These are phyloP conservation scores for Eucalyptus regnans DNA, from an alignment of 345 rosid genomes.

Conservation along the genomic window DNA sequence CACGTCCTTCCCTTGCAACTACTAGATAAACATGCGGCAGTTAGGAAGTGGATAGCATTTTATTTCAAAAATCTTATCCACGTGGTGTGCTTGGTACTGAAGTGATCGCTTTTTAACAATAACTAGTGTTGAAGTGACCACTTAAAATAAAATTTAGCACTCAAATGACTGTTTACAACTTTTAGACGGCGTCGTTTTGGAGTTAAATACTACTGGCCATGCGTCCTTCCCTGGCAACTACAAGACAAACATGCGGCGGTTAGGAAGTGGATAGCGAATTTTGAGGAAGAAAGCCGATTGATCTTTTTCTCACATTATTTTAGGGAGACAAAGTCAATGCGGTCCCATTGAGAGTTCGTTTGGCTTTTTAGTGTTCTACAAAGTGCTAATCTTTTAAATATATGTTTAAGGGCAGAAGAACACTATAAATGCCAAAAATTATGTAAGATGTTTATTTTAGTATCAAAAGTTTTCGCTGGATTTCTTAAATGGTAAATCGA, in stretches of 20 bases:
- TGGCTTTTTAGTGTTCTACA: no score
- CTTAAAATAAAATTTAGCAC: no score
- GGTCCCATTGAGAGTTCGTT: not conserved
- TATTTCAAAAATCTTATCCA: no score
- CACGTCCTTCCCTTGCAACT: not conserved
- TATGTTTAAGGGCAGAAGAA: no score
- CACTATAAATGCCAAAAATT: no score
- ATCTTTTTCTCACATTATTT: not conserved
- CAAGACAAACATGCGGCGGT: not conserved
- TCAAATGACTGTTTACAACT: no score
- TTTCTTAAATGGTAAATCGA: rapidly evolving
- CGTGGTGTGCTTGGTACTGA: rapidly evolving
- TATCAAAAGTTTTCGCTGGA: rapidly evolving
- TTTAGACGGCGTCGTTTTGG: no score
- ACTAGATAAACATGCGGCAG: not conserved
- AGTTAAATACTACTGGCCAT: no score
- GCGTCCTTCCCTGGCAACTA: not conserved
- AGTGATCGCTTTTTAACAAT: no score
- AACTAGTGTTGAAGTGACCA: no score
- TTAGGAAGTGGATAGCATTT: not conserved
- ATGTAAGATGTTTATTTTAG: no score
- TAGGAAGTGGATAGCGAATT: not conserved
- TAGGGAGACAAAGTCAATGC: not conserved
- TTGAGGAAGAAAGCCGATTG: not conserved
- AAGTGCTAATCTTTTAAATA: no score